Conservation (phyloP, 441 rosid genomes). For the Viola pubescens region DNA sequence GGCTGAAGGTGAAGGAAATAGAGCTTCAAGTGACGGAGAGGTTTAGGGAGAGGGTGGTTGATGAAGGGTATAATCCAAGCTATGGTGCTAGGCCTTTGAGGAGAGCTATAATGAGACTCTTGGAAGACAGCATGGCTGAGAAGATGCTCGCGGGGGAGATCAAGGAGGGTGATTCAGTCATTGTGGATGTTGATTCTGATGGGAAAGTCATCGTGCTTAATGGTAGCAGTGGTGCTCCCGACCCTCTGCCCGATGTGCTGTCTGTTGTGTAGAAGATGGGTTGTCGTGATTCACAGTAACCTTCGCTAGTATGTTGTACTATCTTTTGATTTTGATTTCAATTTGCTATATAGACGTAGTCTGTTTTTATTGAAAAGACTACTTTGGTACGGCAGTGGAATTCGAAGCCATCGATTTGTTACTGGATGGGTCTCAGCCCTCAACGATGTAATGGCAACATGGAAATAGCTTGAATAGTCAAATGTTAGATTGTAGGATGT, state of each 20-base stretch:
- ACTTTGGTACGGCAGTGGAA: constrained; percentile 13
- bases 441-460: constrained; percentile 11
- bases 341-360: constrained; percentile 20
- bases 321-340: constrained; percentile 16
- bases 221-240: constrained; percentile 61
- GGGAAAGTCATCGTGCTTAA: constrained; percentile 84
- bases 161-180: constrained; percentile 91
- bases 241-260: constrained; percentile 48
- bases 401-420: constrained; percentile 13
- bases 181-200: constrained; percentile 75
- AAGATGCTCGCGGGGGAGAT: constrained; percentile 96
- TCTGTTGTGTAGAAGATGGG: constrained; percentile 34
- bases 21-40: constrained; percentile 96
- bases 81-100: constrained; percentile 96
- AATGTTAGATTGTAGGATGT: constrained; percentile 12
- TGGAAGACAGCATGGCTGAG: constrained; percentile 98
- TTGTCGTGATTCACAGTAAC: not conserved
- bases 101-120: constrained; percentile 91
- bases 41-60: constrained; percentile 83
- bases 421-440: constrained; percentile 11
- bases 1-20: constrained; percentile 73
- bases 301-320: constrained; percentile 23
- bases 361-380: constrained; percentile 24
- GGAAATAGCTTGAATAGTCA: constrained; percentile 14
- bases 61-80: constrained; percentile 93